Percentiles rank a stretch among this genome's conserved stretches.
Conservation (phyloP, 768 basidiomycete species). For the Tylopilus balloui region DNA sequence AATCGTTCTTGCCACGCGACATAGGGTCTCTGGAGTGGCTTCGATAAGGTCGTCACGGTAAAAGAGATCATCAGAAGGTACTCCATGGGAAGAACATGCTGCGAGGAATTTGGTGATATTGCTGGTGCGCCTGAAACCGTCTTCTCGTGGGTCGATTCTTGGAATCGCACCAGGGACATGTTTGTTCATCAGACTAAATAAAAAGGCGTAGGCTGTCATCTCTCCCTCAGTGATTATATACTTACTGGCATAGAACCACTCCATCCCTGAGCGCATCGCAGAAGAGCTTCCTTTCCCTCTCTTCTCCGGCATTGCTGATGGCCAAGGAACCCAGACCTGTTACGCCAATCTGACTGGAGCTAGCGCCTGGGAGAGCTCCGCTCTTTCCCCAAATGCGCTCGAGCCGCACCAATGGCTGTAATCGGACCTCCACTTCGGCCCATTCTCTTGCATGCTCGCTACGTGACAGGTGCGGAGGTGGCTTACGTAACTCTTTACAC, state of each 20-base stretch:
- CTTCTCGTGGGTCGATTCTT: constrained; percentile 62
- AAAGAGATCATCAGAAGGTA: constrained; percentile 62
- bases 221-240: constrained; percentile 22
- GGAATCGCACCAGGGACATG: constrained; percentile 57
- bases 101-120: constrained; percentile 80
- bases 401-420: constrained; percentile 55
- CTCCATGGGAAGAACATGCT: constrained; percentile 63
- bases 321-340: constrained; percentile 33
- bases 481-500: constrained; percentile 61
- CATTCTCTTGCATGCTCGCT: constrained; percentile 54
- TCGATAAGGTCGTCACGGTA: constrained; percentile 64
- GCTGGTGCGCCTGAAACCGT: constrained; percentile 58
- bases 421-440: constrained; percentile 70
- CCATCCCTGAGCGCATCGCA: constrained; percentile 78
- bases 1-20: constrained; percentile 72
- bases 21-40: constrained; percentile 54
- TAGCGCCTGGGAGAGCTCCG: constrained; percentile 39
- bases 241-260: constrained; percentile 86
- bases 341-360: constrained; percentile 37
- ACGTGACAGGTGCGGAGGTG: constrained; percentile 52
- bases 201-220: constrained; percentile 3
- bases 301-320: constrained; percentile 56
- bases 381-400: constrained; percentile 77
- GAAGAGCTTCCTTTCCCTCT: constrained; percentile 70
- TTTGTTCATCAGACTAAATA: constrained; percentile 70